Evolutionary conservation across 305 asterid genomes (phyloP).

Genomic region (Euphrasia arctica): DNA sequence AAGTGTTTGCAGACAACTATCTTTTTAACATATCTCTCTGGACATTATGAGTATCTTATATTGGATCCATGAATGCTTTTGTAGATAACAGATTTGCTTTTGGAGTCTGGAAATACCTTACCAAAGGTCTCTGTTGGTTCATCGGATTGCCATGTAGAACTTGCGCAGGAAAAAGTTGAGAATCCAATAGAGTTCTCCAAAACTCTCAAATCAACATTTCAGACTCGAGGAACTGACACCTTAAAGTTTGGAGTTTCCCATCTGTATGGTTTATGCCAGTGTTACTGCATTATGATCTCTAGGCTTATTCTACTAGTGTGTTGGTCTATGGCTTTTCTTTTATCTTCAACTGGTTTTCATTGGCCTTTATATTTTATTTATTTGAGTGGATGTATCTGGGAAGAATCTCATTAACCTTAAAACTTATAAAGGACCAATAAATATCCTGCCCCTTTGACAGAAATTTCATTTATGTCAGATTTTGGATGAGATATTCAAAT

Average conservation of each 20-base stretch:
- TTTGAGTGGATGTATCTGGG: conserved; percentile 6
- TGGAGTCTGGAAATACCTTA: conserved; percentile 56
- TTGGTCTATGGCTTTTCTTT: conserved; percentile 19
- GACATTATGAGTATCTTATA: conserved; percentile 30
- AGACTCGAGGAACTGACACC: conserved; percentile 67
- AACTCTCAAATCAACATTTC: conserved; percentile 81
- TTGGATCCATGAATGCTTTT: conserved; percentile 34
- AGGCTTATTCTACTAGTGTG: conserved; percentile 25
- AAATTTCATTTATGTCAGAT: not conserved
- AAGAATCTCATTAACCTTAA: conserved; percentile 13
- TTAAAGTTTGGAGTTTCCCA: conserved; percentile 74
- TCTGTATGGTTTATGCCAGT: conserved; percentile 64
- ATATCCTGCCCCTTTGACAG: not conserved
- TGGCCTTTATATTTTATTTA: not conserved
- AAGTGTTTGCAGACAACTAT: conserved; percentile 19
- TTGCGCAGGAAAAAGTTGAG: conserved; percentile 83
- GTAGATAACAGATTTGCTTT: conserved; percentile 86
- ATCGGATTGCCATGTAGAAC: conserved; percentile 55
- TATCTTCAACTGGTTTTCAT: not conserved
- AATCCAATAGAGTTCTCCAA: conserved; percentile 87
- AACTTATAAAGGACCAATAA: conserved; percentile 16
- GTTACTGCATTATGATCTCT: conserved; percentile 21
- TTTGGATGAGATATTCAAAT: conserved; percentile 18
- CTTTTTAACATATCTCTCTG: conserved; percentile 20
- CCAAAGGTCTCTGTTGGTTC: conserved; percentile 64